phyloP scores from a whole-genome alignment of 495 filamentous ascomycete genomes.

The Penicillium taxi region DNA sequence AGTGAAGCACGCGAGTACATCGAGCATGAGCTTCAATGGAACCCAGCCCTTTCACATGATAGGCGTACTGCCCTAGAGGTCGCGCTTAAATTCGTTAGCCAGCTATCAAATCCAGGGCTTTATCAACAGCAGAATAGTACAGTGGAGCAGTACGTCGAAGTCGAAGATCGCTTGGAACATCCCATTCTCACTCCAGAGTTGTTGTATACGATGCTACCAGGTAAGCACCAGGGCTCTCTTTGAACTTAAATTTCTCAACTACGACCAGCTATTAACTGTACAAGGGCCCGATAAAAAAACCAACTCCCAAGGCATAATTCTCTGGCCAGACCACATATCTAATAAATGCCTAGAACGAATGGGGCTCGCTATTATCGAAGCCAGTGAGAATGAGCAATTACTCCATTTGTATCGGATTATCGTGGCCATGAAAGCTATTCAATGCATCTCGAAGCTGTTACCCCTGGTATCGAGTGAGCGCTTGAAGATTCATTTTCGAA shows the following conservation, averaged over 20 bases:
- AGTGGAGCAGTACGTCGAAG: conserved; percentile 9
- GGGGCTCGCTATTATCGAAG: conserved; percentile 21
- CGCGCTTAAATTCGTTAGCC: conserved; percentile 19
- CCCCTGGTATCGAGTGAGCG: conserved; percentile 14
- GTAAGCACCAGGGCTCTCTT: conserved; percentile 8
- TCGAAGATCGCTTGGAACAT: conserved; percentile 7
- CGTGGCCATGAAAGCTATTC: conserved; percentile 21
- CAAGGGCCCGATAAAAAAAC: conserved; percentile 17
- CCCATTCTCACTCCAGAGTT: conserved; percentile 22
- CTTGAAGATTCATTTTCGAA: conserved; percentile 15
- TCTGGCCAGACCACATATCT: conserved; percentile 27
- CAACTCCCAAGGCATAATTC: conserved; percentile 16
- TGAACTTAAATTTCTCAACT: not conserved
- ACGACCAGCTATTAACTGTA: conserved; percentile 3
- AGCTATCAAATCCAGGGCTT: conserved; percentile 14
- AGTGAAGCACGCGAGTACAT: conserved; percentile 23
- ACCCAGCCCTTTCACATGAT: conserved; percentile 21
- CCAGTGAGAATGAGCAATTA: conserved; percentile 16
- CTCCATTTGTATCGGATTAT: conserved; percentile 17
- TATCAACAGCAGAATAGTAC: conserved; percentile 10
- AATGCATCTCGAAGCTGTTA: conserved; percentile 17
- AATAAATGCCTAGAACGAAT: conserved; percentile 19
- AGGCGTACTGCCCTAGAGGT: conserved; percentile 18
- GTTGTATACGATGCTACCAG: conserved; percentile 24
- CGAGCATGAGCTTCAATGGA: conserved; percentile 23